Conservation (phyloP, 2,329 filamentous ascomycete species). For the Penicillium aurantiogriseum region DNA sequence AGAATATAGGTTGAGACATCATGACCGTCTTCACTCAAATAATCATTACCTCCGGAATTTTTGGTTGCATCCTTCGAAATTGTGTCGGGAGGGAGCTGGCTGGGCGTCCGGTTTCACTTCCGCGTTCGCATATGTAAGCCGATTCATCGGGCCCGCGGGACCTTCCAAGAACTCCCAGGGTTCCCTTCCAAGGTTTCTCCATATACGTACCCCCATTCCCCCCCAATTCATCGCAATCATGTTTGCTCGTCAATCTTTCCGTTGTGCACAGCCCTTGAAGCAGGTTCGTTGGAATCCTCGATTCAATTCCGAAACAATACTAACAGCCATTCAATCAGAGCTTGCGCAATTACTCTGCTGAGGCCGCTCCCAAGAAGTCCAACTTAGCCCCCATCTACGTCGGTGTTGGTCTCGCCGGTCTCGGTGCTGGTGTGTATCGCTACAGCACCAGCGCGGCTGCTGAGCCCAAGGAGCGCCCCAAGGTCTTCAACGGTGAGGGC, state of each 20-base stretch:
- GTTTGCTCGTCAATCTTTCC: constrained; percentile 66
- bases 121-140: constrained; percentile 13
- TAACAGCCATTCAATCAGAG: constrained; percentile 46
- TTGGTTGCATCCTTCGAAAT: constrained; percentile 14
- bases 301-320: background rate
- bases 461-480: constrained; percentile 41
- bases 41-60: no score
- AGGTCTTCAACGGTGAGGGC: constrained; percentile 77
- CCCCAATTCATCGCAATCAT: constrained; percentile 47
- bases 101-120: constrained; percentile 17
- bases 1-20: background rate
- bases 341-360: constrained; percentile 71
- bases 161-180: background rate
- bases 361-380: constrained; percentile 49
- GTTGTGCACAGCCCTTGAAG: constrained; percentile 63
- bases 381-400: constrained; percentile 60
- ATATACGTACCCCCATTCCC: background rate
- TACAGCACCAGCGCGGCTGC: constrained; percentile 38
- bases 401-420: constrained; percentile 38
- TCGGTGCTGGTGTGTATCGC: constrained; percentile 59
- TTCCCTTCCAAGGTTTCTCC: background rate
- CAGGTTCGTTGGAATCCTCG: constrained; percentile 51
- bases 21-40: background rate
- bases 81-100: constrained; percentile 11
- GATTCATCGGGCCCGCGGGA: constrained; percentile 16